Evolutionary conservation across 306 rosid species (phyloP).

Genomic region (Trifolium fragiferum): DNA sequence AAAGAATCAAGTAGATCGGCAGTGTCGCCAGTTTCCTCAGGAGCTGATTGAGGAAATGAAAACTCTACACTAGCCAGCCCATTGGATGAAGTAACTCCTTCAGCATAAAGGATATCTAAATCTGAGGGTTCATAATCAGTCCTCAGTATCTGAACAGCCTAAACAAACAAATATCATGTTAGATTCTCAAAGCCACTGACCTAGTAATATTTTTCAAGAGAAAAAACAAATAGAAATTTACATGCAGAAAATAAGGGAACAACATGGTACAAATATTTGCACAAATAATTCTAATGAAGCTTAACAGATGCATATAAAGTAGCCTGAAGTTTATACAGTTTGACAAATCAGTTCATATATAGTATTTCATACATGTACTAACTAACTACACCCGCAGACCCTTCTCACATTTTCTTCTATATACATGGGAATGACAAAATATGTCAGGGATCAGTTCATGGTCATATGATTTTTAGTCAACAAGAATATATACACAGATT

Average conservation of each 20-base stretch:
- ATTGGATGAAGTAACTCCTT: conserved; percentile 95
- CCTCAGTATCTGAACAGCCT: conserved; percentile 87
- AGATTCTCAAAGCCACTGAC: conserved; percentile 42
- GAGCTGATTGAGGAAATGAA: conserved; percentile 77
- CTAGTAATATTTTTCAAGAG: conserved; percentile 17
- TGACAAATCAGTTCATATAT: background rate
- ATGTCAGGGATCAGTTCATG: conserved; percentile 28
- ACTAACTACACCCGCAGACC: background rate
- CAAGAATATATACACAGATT: conserved; percentile 4
- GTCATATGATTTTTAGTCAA: conserved; percentile 6
- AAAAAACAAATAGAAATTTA: conserved; percentile 18
- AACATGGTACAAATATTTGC: conserved; percentile 22
- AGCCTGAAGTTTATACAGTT: conserved; percentile 23
- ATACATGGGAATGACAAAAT: conserved; percentile 11
- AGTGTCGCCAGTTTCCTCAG: conserved; percentile 61
- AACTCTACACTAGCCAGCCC: conserved; percentile 93
- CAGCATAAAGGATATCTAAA: conserved; percentile 89
- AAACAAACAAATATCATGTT: conserved; percentile 43
- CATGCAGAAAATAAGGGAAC: conserved; percentile 13
- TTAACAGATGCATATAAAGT: conserved; percentile 30
- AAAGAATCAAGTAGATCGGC: conserved; percentile 71
- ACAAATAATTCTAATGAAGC: conserved; percentile 25
- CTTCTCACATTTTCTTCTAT: conserved; percentile 18
- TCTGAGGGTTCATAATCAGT: conserved; percentile 91
- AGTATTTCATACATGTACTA: background rate